Percentiles rank a stretch among this genome's conserved stretches.
Evolutionary conservation across 257 asterid species (phyloP).

Genomic region (Solanum sejunctum): DNA sequence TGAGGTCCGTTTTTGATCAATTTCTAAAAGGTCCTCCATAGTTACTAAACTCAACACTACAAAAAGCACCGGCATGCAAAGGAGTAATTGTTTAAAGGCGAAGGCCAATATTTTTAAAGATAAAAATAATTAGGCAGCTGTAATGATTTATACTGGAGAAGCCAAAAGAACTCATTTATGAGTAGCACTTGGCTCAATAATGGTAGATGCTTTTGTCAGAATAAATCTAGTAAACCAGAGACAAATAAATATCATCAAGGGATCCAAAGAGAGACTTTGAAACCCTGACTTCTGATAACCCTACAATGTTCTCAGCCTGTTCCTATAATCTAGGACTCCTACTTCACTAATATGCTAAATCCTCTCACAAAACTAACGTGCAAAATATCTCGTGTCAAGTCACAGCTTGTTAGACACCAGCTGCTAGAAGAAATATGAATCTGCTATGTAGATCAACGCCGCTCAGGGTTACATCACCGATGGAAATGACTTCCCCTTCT

Average conservation of each 20-base stretch:
- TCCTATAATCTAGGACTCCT: conserved; percentile 25
- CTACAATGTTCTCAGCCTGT: conserved; percentile 14
- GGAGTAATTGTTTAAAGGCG: not conserved
- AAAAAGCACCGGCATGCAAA: not conserved
- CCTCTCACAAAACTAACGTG: conserved; percentile 15
- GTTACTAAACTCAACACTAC: not conserved
- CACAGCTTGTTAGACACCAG: conserved; percentile 29
- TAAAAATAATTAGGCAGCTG: not conserved
- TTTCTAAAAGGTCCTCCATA: not conserved
- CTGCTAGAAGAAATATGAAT: conserved; percentile 17
- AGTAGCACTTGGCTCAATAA: too few relatives aligned
- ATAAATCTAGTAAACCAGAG: not conserved
- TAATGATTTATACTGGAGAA: too few relatives aligned
- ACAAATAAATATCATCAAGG: not conserved
- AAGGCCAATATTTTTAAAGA: not conserved
- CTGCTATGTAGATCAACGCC: conserved; percentile 4
- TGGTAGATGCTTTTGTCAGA: not conserved
- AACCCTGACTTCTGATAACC: not conserved
- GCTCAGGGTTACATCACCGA: conserved; percentile 3
- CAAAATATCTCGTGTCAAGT: conserved; percentile 5
- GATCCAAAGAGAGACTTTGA: conserved; percentile 7
- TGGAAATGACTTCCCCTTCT: conserved; percentile 10
- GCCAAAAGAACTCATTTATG: too few relatives aligned
- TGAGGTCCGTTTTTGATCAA: too few relatives aligned
- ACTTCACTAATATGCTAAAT: conserved; percentile 31